phyloP scores from a whole-genome alignment of 2,329 filamentous ascomycete genomes.

The Cladosporium sp. region DNA sequence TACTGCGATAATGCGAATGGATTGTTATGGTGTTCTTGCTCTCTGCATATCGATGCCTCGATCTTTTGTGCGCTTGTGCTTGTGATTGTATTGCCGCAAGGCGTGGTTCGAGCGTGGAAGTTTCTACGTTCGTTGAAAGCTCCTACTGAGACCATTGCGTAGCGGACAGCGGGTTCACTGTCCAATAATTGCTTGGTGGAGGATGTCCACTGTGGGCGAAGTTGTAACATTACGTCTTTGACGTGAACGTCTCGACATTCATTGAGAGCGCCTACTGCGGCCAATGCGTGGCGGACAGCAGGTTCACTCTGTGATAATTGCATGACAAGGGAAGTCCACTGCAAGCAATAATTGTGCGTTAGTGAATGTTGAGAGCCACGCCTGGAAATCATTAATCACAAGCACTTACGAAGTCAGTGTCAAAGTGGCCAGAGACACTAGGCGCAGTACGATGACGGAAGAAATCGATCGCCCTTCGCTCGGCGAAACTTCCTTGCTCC shows the following conservation, averaged over 20 bases:
- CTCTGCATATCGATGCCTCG: background rate
- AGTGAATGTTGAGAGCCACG: background rate
- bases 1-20: conserved; percentile 28
- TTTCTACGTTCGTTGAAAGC: conserved; percentile 25
- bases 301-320: conserved; percentile 29
- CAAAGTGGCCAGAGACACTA: conserved; percentile 27
- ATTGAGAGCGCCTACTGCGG: conserved; percentile 28
- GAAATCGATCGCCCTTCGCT: conserved; percentile 50
- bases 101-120: background rate
- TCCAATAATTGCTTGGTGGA: conserved; percentile 28
- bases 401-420: conserved; percentile 24
- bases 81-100: background rate
- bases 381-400: background rate
- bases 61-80: conserved; percentile 13
- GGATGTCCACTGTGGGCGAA: conserved; percentile 24
- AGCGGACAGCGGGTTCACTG: conserved; percentile 28
- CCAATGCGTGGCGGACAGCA: conserved; percentile 30
- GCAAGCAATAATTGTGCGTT: background rate
- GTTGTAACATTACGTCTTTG: background rate
- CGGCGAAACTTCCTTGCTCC: conserved; percentile 66
- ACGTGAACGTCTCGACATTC: conserved; percentile 20
- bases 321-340: conserved; percentile 29
- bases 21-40: conserved; percentile 20
- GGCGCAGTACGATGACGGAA: conserved; percentile 29
- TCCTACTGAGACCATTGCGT: conserved; percentile 30